Percentiles rank a stretch among this genome's conserved stretches.
These are phyloP conservation scores for Perilla frutescens DNA, from an alignment of 257 asterid species.

Conservation along the genomic window DNA sequence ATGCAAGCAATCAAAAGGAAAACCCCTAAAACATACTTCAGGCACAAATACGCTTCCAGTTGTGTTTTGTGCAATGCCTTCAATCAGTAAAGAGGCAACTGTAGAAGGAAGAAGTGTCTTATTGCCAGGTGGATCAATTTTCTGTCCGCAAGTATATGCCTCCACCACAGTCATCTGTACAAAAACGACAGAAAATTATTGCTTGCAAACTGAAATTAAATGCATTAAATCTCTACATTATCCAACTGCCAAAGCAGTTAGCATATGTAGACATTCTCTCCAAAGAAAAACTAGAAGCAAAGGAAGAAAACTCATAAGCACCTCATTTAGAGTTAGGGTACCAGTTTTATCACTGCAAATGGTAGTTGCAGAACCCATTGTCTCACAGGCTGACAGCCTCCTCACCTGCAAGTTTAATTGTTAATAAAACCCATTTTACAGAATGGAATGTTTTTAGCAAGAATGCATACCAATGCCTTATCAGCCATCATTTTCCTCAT, in stretches of 20 bases:
- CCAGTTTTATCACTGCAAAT: constrained; percentile 99
- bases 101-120: constrained; percentile 61
- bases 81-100: constrained; percentile 65
- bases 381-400: constrained; percentile 98
- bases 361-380: constrained; percentile 99
- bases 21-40: constrained; percentile 59
- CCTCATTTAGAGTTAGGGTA: constrained; percentile 93
- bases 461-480: constrained; percentile 86
- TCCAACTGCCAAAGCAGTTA: constrained; percentile 28
- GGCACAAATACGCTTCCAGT: constrained; percentile 90
- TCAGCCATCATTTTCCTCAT: constrained; percentile 99
- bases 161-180: constrained; percentile 92
- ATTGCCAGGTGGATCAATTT: constrained; percentile 65
- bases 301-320: constrained; percentile 35
- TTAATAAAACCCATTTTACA: constrained; percentile 17
- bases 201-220: constrained; percentile 10
- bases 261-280: constrained; percentile 7
- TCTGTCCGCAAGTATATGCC: constrained; percentile 66
- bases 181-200: constrained; percentile 18
- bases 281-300: constrained; percentile 22
- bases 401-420: constrained; percentile 67
- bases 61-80: constrained; percentile 86
- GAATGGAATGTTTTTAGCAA: constrained; percentile 23
- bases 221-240: constrained; percentile 8
- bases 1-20: constrained; percentile 3